Evolutionary conservation across 805 yeast species (phyloP).

Genomic region (Komagataella populi): DNA sequence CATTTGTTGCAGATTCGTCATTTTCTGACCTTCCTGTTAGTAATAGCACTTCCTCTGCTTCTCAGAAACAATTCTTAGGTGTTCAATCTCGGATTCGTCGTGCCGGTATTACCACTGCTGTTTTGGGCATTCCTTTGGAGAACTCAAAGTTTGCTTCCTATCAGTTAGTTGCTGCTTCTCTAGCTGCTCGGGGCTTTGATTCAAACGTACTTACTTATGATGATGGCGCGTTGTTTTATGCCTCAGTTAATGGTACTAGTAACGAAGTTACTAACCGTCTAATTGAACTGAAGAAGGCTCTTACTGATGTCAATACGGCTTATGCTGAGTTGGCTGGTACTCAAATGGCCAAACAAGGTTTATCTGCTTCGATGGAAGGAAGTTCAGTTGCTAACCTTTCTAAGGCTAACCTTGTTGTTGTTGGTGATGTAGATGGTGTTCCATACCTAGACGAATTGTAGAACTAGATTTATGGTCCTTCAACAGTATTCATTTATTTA

Average conservation of each 20-base stretch:
- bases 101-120: conserved; percentile 55
- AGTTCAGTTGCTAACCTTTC: conserved; percentile 10
- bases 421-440: conserved; percentile 76
- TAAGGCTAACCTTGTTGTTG: conserved; percentile 74
- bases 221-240: conserved; percentile 71
- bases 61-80: conserved; percentile 36
- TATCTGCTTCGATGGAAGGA: background rate
- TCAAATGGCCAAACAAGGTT: conserved; percentile 19
- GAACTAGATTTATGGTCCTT: conserved; percentile 14
- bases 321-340: conserved; percentile 17
- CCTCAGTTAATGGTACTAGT: conserved; percentile 46
- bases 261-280: conserved; percentile 23
- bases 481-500: background rate
- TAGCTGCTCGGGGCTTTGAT: conserved; percentile 47
- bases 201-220: conserved; percentile 47
- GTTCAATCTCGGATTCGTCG: conserved; percentile 56
- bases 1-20: conserved; percentile 53
- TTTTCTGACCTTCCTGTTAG: conserved; percentile 55
- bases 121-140: conserved; percentile 69
- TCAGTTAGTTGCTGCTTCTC: conserved; percentile 58
- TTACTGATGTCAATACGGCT: conserved; percentile 37
- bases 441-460: conserved; percentile 88
- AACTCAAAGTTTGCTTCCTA: conserved; percentile 49
- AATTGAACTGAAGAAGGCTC: conserved; percentile 28
- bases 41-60: conserved; percentile 22